A percentile compares a stretch with the other conserved stretches of the same genome.
phyloP scores from a whole-genome alignment of 129 eudicot species.

The Flaveria brownii region DNA sequence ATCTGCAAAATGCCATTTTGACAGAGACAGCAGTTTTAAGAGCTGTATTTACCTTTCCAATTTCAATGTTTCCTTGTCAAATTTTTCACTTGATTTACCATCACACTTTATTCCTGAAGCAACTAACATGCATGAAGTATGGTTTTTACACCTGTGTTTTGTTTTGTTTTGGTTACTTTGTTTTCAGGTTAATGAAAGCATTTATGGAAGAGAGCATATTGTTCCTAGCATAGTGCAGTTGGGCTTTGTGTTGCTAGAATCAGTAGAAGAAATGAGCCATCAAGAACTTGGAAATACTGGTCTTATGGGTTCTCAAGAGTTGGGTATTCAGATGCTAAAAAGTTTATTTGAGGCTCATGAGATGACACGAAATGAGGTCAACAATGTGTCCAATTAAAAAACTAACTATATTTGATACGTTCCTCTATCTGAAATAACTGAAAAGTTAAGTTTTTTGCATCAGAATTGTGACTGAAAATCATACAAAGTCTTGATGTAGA shows the following conservation, averaged over 20 bases:
- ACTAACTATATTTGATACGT: neutral
- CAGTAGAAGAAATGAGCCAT: slow-evolving; percentile 45
- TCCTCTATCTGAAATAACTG: neutral
- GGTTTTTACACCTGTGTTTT: slow-evolving; percentile 5
- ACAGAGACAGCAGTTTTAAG: slow-evolving; percentile 63
- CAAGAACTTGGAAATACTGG: slow-evolving; percentile 51
- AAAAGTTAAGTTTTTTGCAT: neutral
- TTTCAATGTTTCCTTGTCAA: neutral
- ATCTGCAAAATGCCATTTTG: slow-evolving; percentile 51
- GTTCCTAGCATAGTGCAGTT: slow-evolving; percentile 70
- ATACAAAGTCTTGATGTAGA: slow-evolving; percentile 22
- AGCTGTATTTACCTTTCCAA: slow-evolving; percentile 47
- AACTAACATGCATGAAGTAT: slow-evolving; percentile 6
- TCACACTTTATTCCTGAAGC: neutral
- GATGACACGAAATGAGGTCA: slow-evolving; percentile 83
- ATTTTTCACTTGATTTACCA: neutral
- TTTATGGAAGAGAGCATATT: slow-evolving; percentile 77
- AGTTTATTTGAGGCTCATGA: slow-evolving; percentile 78
- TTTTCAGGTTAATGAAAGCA: slow-evolving; percentile 63
- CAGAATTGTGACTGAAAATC: slow-evolving; percentile 1
- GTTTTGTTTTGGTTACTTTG: slow-evolving; percentile 14
- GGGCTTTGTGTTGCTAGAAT: slow-evolving; percentile 72
- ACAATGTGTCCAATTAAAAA: neutral
- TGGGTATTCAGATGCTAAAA: slow-evolving; percentile 66
- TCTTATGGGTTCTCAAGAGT: slow-evolving; percentile 67